phyloP scores from a whole-genome alignment of 345 rosid species.

The Mercurialis annua region DNA sequence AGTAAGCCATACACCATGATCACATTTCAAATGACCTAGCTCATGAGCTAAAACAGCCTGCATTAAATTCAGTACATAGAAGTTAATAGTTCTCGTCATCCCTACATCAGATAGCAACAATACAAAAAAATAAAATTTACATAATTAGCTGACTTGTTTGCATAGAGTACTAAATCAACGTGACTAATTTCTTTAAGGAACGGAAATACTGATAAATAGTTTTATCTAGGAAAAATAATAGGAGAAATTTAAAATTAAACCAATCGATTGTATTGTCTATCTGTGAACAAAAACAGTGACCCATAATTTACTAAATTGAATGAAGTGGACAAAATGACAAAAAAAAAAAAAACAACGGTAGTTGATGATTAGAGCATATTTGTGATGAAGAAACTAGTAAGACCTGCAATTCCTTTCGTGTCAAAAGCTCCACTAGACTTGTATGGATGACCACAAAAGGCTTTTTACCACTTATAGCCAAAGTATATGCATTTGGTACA shows the following conservation, averaged over 20 bases:
- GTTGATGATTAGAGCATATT: not conserved
- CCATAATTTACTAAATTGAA: not conserved
- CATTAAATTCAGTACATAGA: conserved; percentile 15
- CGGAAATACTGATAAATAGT: not conserved
- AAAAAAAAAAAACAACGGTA: not conserved
- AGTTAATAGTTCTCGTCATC: conserved; percentile 20
- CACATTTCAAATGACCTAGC: conserved; percentile 93
- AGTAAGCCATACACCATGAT: conserved; percentile 97
- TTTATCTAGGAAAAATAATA: not conserved
- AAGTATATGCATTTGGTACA: conserved; percentile 86
- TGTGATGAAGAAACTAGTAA: conserved; percentile 11
- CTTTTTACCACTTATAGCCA: conserved; percentile 82
- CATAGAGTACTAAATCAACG: not conserved
- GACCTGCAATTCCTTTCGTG: conserved; percentile 86
- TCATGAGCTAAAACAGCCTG: conserved; percentile 98
- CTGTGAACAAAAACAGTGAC: not conserved
- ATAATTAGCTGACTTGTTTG: not conserved
- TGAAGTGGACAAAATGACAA: not conserved
- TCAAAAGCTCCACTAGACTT: conserved; percentile 87
- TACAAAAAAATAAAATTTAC: not conserved
- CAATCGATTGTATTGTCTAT: not conserved
- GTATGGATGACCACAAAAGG: conserved; percentile 92
- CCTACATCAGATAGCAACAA: not conserved
- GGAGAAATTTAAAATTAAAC: conserved; percentile 1
- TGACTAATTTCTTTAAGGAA: too few species aligned